Conservation (phyloP, 116 monocot species). For the Cymodocea nodosa region DNA sequence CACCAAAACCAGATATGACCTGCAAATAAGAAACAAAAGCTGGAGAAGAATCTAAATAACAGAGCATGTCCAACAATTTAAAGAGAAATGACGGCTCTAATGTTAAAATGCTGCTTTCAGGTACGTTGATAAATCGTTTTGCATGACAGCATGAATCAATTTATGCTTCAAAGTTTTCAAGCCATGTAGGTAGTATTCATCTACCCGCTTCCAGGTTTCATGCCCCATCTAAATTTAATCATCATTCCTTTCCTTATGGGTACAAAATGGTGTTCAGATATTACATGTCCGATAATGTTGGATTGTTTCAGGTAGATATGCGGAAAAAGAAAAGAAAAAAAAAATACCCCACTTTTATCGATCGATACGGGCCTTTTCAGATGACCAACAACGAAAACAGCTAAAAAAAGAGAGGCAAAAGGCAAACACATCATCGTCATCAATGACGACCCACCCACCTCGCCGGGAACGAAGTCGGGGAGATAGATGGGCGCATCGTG, state of each 20-base stretch:
- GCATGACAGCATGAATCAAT: too few relatives aligned
- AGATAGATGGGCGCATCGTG: conserved; percentile 16
- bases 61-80: not conserved
- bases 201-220: too few relatives aligned
- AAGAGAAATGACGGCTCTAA: not conserved
- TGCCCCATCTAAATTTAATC: too few relatives aligned
- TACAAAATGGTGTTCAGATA: not conserved
- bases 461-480: conserved; percentile 27
- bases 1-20: conserved; percentile 59
- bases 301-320: not conserved
- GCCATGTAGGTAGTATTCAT: too few relatives aligned
- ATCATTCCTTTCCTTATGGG: too few relatives aligned
- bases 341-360: not conserved
- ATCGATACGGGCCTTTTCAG: too few relatives aligned
- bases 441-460: conserved; percentile 5
- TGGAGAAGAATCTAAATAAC: not conserved
- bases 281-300: not conserved
- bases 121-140: too few relatives aligned
- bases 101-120: not conserved
- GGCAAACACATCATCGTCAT: too few relatives aligned
- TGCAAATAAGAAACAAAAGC: conserved; percentile 3
- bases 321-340: too few relatives aligned
- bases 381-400: too few relatives aligned
- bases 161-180: too few relatives aligned
- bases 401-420: too few relatives aligned